phyloP scores from a whole-genome alignment of 2,329 filamentous ascomycete species.

The Didymosphaeria variabile region DNA sequence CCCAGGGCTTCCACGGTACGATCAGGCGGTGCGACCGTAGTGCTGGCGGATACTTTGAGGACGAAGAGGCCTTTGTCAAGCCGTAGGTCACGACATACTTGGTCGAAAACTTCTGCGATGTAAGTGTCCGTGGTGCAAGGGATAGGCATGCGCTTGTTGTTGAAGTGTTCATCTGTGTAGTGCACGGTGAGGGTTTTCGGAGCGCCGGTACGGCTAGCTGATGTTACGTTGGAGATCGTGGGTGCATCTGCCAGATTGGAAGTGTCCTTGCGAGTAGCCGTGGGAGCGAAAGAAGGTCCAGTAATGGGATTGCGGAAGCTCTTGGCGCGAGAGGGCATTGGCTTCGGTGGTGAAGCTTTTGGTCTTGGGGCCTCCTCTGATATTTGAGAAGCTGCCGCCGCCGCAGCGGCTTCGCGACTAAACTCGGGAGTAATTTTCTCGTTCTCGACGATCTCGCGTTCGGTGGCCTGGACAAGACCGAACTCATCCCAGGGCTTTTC shows the following conservation, averaged over 20 bases:
- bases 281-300: conserved; percentile 58
- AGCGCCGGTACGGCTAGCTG: conserved; percentile 68
- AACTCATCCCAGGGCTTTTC: conserved; percentile 86
- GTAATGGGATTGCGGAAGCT: conserved; percentile 62
- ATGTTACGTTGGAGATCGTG: conserved; percentile 52
- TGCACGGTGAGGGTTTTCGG: conserved; percentile 77
- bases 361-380: conserved; percentile 37
- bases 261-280: conserved; percentile 57
- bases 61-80: conserved; percentile 83
- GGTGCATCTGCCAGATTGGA: conserved; percentile 56
- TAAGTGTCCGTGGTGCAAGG: conserved; percentile 85
- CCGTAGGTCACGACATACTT: conserved; percentile 78
- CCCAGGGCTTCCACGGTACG: conserved; percentile 82
- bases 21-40: conserved; percentile 78
- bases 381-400: conserved; percentile 35
- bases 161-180: conserved; percentile 74
- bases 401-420: conserved; percentile 60
- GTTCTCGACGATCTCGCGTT: conserved; percentile 74
- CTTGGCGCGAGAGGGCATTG: conserved; percentile 47
- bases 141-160: conserved; percentile 74
- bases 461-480: conserved; percentile 76
- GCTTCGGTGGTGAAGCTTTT: conserved; percentile 37
- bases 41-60: conserved; percentile 77
- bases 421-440: conserved; percentile 73
- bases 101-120: conserved; percentile 81